Percentiles rank a stretch among this genome's conserved stretches.
Conservation (phyloP, 2,329 filamentous ascomycete genomes). For the Aspergillus neotritici region DNA sequence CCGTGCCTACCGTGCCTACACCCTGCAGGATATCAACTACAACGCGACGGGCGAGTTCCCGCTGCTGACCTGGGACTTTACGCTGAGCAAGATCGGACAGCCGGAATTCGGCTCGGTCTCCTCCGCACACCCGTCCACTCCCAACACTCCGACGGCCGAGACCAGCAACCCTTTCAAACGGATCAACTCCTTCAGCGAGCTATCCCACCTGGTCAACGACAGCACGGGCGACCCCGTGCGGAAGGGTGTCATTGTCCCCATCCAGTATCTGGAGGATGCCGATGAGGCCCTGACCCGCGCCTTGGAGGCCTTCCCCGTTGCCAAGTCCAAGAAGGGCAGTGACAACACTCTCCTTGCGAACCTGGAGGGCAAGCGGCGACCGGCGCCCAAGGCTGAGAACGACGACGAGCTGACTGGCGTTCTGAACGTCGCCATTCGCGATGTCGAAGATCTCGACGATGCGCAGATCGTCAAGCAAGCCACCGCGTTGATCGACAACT, state of each 20-base stretch:
- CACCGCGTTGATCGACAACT: slow-evolving; percentile 66
- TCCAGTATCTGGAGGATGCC: slow-evolving; percentile 87
- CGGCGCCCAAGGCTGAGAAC: slow-evolving; percentile 50
- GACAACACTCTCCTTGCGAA: slow-evolving; percentile 62
- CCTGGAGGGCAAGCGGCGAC: slow-evolving; percentile 66
- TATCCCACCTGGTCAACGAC: slow-evolving; percentile 77
- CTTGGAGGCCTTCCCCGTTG: slow-evolving; percentile 70
- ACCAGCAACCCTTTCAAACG: slow-evolving; percentile 64
- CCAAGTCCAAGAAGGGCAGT: slow-evolving; percentile 53
- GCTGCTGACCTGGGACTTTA: slow-evolving; percentile 89
- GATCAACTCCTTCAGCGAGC: slow-evolving; percentile 91
- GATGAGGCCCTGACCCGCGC: slow-evolving; percentile 82
- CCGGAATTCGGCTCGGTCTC: slow-evolving; percentile 75
- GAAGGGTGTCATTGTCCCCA: slow-evolving; percentile 91
- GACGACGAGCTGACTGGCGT: slow-evolving; percentile 83
- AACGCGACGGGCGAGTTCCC: slow-evolving; percentile 65
- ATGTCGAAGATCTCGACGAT: slow-evolving; percentile 79
- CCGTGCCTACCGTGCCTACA: slow-evolving; percentile 93
- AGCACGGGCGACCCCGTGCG: slow-evolving; percentile 66
- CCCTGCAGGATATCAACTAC: slow-evolving; percentile 83
- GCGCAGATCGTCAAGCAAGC: slow-evolving; percentile 73
- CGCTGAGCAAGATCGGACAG: slow-evolving; percentile 86
- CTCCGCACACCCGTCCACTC: slow-evolving; percentile 76
- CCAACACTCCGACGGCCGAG: slow-evolving; percentile 63
- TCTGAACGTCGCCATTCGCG: slow-evolving; percentile 83